A percentile compares a stretch with the other conserved stretches of the same genome.
Evolutionary conservation across 2,329 filamentous ascomycete species (phyloP).

Genomic region (Aspergillus fischeri): DNA sequence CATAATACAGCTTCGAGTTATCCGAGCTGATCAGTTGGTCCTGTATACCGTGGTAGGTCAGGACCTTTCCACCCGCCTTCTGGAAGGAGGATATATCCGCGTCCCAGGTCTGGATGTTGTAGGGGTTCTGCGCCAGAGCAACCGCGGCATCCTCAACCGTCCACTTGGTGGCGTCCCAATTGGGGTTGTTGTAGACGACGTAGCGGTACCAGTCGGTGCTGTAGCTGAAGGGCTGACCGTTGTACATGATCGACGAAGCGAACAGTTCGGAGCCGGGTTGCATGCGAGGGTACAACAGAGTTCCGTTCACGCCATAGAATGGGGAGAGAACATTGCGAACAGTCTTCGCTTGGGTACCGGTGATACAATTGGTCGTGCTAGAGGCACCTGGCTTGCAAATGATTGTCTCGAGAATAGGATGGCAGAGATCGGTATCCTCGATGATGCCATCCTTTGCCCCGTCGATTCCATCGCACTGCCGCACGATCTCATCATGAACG

Average conservation of each 20-base stretch:
- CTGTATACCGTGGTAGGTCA: slow-evolving; percentile 41
- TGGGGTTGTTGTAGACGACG: slow-evolving; percentile 39
- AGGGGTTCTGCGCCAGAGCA: slow-evolving; percentile 41
- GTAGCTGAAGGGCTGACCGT: slow-evolving; percentile 34
- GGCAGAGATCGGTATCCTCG: slow-evolving; percentile 34
- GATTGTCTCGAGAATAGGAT: slow-evolving; percentile 28
- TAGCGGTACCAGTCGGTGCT: slow-evolving; percentile 45
- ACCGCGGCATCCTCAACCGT: slow-evolving; percentile 35
- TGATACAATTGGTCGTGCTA: slow-evolving; percentile 25
- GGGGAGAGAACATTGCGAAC: slow-evolving; percentile 30
- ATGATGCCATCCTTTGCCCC: slow-evolving; percentile 34
- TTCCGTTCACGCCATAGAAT: slow-evolving; percentile 28
- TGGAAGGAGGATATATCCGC: slow-evolving; percentile 48
- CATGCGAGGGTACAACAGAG: slow-evolving; percentile 32
- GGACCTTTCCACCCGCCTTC: slow-evolving; percentile 39
- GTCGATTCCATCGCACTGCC: slow-evolving; percentile 31
- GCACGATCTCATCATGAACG: slow-evolving; percentile 34
- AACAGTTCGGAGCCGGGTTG: slow-evolving; percentile 30
- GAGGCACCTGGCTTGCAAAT: slow-evolving; percentile 22
- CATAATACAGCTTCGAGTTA: slow-evolving; percentile 51
- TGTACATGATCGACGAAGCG: slow-evolving; percentile 30
- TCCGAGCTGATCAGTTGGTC: slow-evolving; percentile 51
- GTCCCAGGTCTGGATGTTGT: slow-evolving; percentile 46
- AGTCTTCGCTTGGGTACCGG: slow-evolving; percentile 26
- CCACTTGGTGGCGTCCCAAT: slow-evolving; percentile 38